Evolutionary conservation across 2,329 filamentous ascomycete species (phyloP).

Genomic region (Fulvia fulva): DNA sequence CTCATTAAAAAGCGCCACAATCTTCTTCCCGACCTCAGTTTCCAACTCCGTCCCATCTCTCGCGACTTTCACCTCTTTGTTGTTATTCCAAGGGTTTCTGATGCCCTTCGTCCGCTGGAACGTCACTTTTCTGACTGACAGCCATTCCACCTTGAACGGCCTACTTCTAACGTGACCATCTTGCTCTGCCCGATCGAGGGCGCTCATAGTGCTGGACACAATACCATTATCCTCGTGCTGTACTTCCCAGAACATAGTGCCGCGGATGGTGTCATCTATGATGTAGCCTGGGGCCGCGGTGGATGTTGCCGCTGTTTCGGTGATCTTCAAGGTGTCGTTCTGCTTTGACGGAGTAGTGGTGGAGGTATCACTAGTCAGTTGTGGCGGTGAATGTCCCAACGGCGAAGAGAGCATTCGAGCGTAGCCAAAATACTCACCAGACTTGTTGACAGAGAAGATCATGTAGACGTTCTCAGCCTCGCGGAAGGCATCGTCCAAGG

Average conservation of each 20-base stretch:
- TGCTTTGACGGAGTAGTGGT: neutral
- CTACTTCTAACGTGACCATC: conserved; percentile 72
- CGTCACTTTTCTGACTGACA: conserved; percentile 74
- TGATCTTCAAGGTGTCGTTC: conserved; percentile 58
- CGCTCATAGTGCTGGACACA: conserved; percentile 1
- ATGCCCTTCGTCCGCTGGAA: conserved; percentile 85
- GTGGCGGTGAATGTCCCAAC: conserved; percentile 54
- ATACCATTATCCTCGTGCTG: conserved; percentile 46
- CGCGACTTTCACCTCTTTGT: conserved; percentile 92
- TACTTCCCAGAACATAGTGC: conserved; percentile 94
- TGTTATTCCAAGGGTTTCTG: conserved; percentile 90
- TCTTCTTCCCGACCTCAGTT: conserved; percentile 68
- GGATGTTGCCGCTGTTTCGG: conserved; percentile 71
- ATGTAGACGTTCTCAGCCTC: conserved; percentile 80
- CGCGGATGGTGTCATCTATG: conserved; percentile 83
- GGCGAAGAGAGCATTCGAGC: conserved; percentile 85
- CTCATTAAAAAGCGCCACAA: conserved; percentile 66
- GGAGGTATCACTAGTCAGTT: neutral
- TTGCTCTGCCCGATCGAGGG: conserved; percentile 27
- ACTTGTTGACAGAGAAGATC: conserved; percentile 95
- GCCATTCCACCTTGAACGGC: conserved; percentile 85
- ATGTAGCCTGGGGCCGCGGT: conserved; percentile 77
- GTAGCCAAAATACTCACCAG: conserved; percentile 93
- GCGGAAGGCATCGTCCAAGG: conserved; percentile 75
- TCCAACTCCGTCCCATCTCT: conserved; percentile 91